Evolutionary conservation across 169 alveolate species (phyloP).

Genomic region (Plasmodium vivax): DNA sequence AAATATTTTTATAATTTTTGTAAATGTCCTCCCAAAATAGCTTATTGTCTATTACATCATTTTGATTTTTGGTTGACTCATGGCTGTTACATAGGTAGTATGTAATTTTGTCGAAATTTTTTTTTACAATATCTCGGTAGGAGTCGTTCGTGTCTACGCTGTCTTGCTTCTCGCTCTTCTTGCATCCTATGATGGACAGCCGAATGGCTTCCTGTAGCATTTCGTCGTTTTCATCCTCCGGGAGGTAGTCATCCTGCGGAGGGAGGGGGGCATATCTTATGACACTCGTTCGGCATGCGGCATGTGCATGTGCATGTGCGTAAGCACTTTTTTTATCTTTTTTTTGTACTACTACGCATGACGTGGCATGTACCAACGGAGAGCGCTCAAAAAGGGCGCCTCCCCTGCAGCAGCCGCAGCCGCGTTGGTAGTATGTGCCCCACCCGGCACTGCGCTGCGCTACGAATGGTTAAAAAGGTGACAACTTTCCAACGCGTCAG

Average conservation of each 20-base stretch:
- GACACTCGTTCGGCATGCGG: not conserved
- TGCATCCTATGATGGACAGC: slow-evolving; percentile 40
- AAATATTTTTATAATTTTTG: slow-evolving; percentile 60
- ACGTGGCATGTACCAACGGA: not conserved
- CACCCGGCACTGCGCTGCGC: not conserved
- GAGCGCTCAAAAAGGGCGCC: not conserved
- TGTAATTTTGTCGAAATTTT: slow-evolving; percentile 41
- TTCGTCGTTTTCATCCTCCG: slow-evolving; percentile 70
- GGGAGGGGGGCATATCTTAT: not conserved
- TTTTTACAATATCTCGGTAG: slow-evolving; percentile 23
- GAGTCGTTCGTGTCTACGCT: slow-evolving; percentile 12
- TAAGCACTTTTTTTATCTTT: no score
- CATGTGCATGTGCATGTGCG: not conserved
- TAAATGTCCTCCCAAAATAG: slow-evolving; percentile 69
- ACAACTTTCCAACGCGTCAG: not conserved
- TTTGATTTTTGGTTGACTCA: slow-evolving; percentile 44
- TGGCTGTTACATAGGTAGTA: slow-evolving; percentile 62
- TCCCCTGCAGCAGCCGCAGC: not conserved
- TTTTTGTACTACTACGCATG: not conserved
- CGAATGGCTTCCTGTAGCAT: slow-evolving; percentile 72
- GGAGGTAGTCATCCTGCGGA: slow-evolving; percentile 4
- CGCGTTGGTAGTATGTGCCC: not conserved
- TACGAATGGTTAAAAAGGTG: not conserved
- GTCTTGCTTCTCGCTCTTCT: not conserved
- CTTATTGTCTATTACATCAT: slow-evolving; percentile 66